Base-by-base conservation (phyloP, 441 rosid species). In the Jatropha podagrica region DNA sequence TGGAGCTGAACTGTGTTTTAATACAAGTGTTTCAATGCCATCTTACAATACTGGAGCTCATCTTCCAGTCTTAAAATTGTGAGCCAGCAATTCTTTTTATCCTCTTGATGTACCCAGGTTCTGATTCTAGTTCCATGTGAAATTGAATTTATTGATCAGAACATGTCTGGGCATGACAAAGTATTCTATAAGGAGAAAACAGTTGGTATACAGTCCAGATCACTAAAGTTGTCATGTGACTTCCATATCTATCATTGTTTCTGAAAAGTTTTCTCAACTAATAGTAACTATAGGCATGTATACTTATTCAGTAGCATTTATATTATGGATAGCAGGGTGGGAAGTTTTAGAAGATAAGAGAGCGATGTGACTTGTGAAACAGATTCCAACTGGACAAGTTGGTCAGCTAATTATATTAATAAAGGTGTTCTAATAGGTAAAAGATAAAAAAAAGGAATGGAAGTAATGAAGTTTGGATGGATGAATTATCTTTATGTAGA, bases 11-110 rank as follows among this genome's bases (percentile, higher is more conserved):
- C 18, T 20, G 27, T 41, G 26, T 27, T 77, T 64, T 65, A 56
- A 48, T 63, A 66, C 49, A 52, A 79, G 20, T 54, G 58, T 14
- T 42, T 38, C 13, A 72, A 41, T 75, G 27, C 37, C 18, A 26
- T 10, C 44, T 65, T 32, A 56, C 23, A 37, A 38, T 10, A 17
- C 41, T 51, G 51, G 23, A 38, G 20, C 41, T 40, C 4, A 8
- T 41, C 44, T 56, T 65, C 15, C 37, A 71, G 20, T 70, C 12
- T 4, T 71, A 40, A 42, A 40, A 6, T 59, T 58, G 46, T 38
- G 42, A 44, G 65, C 55, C 58, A 14, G 26, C 38, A n/a, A 55
- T 27, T 64, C n/a, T 65, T 20, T 68, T 18, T 63, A 23, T 59
- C 44, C 18, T 27, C 12, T 59, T 63, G 14, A 32, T 46, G n/a